Evolutionary conservation across 129 eudicot species (phyloP), one percentile per base, ranked within the genome.

Genomic region (Logfia minima): DNA sequence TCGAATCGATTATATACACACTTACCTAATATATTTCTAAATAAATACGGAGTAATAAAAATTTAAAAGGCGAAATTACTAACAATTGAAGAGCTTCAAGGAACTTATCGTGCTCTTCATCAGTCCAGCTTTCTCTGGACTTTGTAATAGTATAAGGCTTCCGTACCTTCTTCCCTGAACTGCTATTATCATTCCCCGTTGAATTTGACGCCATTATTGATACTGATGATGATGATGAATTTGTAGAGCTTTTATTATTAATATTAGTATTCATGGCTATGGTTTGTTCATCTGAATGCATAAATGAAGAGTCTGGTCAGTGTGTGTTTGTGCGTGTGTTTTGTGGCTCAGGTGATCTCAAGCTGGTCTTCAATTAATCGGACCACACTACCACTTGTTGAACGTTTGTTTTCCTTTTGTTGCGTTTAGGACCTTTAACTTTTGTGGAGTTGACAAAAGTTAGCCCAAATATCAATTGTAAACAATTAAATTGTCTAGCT

Each of bases 121-220:
- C 98, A 23, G 94, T 92, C 98, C 98, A 92, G 78, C 98, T 90
- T 77, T 92, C 98, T 83, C 98, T 88, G 61, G 98, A 92, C 92
- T 92, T 92, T 68, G 98, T 92, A 13, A 92, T 92, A 66, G 96
- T 92, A 80, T 92, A 92, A 16, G 98, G 96, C 81, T 92, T 92
- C 71, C 98, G 88, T 48, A 92, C 86, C 86, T 92, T 92, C 87
- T 92, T 92, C 24, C 92, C 88, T 0, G 92, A 87, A 14, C 75
- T 80, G 1, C 69, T 31, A 65, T 28, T 24, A 63, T 65, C 41
- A 58, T 58, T 65, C 1, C 83, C 80, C 34, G 86, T 71, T 13
- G 85, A 60, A 75, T 72, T 83, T 3, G 86, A 64, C 62, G 79
- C 78, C 78, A 79, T 80, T 80, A 71, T 62, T 41, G 92, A 70